Conservation (phyloP, 768 basidiomycete genomes). For the Obba rivulosa region DNA sequence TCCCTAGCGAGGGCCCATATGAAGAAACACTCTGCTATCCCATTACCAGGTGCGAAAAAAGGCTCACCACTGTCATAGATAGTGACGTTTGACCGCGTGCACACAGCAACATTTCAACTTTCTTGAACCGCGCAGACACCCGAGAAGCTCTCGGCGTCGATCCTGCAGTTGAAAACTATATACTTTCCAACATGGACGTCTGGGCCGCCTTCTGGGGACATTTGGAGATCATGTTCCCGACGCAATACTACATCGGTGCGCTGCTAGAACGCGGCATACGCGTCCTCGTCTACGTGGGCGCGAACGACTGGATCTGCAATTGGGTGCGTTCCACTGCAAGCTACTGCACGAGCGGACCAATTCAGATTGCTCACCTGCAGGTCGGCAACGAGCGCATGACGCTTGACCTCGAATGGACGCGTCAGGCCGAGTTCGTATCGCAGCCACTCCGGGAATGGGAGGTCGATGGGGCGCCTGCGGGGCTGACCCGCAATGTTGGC, state of each 20-base stretch:
- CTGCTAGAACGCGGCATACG: conserved; percentile 48
- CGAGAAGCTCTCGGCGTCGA: conserved; percentile 61
- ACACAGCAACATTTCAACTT: conserved; percentile 52
- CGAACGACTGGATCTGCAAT: conserved; percentile 52
- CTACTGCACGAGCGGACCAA: too few relatives aligned
- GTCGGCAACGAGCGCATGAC: conserved; percentile 59
- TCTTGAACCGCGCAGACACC: conserved; percentile 52
- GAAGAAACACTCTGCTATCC: conserved; percentile 57
- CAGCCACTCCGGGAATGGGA: conserved; percentile 45
- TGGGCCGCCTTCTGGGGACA: conserved; percentile 37
- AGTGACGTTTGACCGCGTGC: background rate
- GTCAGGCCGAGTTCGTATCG: conserved; percentile 37
- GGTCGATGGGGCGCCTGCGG: conserved; percentile 47
- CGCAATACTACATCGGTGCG: conserved; percentile 38
- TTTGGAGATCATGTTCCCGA: conserved; percentile 31
- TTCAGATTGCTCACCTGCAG: background rate
- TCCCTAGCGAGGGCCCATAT: conserved; percentile 35
- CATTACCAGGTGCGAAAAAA: conserved; percentile 28
- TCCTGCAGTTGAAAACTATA: conserved; percentile 34
- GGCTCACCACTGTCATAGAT: conserved; percentile 11
- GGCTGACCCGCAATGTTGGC: conserved; percentile 45
- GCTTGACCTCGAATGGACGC: conserved; percentile 50
- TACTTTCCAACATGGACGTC: conserved; percentile 36
- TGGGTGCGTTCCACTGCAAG: conserved; percentile 26
- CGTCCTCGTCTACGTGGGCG: conserved; percentile 49